A percentile compares a stretch with the other conserved stretches of the same genome.
These are phyloP conservation scores for Hanseniaspora meyeri DNA, from an alignment of 805 yeast species.

Conservation along the genomic window DNA sequence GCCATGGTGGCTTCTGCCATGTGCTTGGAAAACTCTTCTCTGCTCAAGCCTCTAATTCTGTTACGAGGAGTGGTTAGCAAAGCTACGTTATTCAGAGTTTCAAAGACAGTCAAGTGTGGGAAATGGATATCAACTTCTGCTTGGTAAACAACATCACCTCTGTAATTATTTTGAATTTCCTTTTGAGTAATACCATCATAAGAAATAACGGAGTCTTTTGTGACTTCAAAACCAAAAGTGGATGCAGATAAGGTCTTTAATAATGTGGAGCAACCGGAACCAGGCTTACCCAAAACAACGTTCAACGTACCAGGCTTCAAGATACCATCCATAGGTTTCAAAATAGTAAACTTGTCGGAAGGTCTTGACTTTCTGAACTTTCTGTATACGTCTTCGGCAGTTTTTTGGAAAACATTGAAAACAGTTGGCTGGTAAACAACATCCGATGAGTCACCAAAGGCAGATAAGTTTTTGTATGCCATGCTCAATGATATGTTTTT, in stretches of 20 bases:
- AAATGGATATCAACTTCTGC: slow-evolving; percentile 60
- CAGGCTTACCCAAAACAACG: slow-evolving; percentile 64
- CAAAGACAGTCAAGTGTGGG: slow-evolving; percentile 55
- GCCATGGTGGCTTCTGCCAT: slow-evolving; percentile 43
- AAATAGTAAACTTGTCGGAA: slow-evolving; percentile 34
- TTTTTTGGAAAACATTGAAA: slow-evolving; percentile 32
- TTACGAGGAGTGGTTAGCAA: slow-evolving; percentile 48
- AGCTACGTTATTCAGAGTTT: slow-evolving; percentile 56
- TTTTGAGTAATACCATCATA: slow-evolving; percentile 44
- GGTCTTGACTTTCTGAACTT: slow-evolving; percentile 20
- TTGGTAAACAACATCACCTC: slow-evolving; percentile 61
- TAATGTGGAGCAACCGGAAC: slow-evolving; percentile 65
- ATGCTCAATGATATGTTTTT: slow-evolving; percentile 50
- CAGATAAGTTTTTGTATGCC: slow-evolving; percentile 46
- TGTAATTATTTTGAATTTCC: slow-evolving; percentile 40
- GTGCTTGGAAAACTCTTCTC: slow-evolving; percentile 44
- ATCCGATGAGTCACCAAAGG: slow-evolving; percentile 54
- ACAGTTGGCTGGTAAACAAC: slow-evolving; percentile 56
- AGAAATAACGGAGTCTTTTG: slow-evolving; percentile 34
- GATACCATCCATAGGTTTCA: slow-evolving; percentile 55
- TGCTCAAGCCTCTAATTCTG: slow-evolving; percentile 46
- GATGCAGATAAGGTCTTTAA: slow-evolving; percentile 48
- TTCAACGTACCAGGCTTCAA: slow-evolving; percentile 53
- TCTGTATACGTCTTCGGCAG: slow-evolving; percentile 19
- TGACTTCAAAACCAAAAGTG: slow-evolving; percentile 47